phyloP scores from a whole-genome alignment of 225 moss, liverwort and hornwort genomes.

The Antitrichia curtipendula region DNA sequence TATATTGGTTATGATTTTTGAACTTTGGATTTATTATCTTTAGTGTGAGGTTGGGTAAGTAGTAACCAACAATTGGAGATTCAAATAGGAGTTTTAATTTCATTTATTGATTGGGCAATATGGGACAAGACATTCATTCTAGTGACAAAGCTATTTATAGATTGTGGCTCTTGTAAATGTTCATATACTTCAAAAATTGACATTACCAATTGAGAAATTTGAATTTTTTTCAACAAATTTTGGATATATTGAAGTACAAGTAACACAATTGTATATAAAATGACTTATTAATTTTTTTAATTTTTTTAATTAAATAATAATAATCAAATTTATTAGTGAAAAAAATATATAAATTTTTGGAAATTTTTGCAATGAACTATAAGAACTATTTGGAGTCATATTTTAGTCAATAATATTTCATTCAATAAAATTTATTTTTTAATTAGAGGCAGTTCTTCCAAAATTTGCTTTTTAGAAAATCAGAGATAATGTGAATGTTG shows the following conservation, averaged over 20 bases:
- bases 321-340: background rate
- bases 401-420: background rate
- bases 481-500: background rate
- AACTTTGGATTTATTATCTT: background rate
- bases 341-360: accelerated
- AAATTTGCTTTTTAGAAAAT: background rate
- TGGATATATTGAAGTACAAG: background rate
- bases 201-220: background rate
- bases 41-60: accelerated
- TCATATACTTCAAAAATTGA: background rate
- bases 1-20: background rate
- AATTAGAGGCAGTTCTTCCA: too few relatives aligned
- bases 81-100: background rate
- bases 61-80: background rate
- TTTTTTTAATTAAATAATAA: too few relatives aligned
- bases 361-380: background rate
- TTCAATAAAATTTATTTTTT: background rate
- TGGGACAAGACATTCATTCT: background rate
- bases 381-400: too few relatives aligned
- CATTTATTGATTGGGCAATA: background rate
- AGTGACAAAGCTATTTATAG: too few relatives aligned
- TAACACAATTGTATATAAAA: background rate
- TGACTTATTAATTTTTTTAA: accelerated
- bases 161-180: too few relatives aligned
- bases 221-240: background rate